Evolutionary conservation across 1,284 basidiomycete genomes (phyloP), one percentile per base, ranked within the genome.

Genomic region (Hypsizygus ulmarius): DNA sequence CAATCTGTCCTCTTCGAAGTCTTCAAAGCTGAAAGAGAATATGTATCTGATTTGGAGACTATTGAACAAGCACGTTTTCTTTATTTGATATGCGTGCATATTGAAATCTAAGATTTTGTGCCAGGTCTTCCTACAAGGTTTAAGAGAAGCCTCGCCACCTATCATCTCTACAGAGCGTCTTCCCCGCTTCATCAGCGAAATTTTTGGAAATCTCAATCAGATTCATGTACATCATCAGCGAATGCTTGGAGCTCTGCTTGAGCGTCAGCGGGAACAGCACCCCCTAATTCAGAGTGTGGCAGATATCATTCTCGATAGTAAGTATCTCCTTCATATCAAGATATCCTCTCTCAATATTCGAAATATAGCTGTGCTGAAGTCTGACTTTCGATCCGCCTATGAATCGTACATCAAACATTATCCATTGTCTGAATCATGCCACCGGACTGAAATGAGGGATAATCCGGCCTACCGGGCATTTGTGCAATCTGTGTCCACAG

Each of bases 371-470:
- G 67, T 67, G 3, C 61, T 77, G 27, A 67, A 62, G 52, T 54
- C 59, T 21, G 69, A 73, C 35, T 89, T 87, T 61, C 78, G 78
- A 32, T 63, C 68, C 6, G 78, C 77, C 7, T 91, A 91, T 54
- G 87, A 90, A 54, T 71, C 72, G 0, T 91, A 91, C 63, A 88
- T 91, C 64, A 87, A 90, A 59, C 84, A 91, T 54, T 91, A 91
- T 53, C 90, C 90, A 2, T 72, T 92, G 34, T 79, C 90, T 1
- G 87, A 92, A 59, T 85, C 87, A 10, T 75, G 75, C 27, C 88
- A 93, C 58, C 82, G 84, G 37, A 77, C 80, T 27, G 88, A 93
- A 61, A 71, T 86, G 28, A 79, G 75, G 44, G 70, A 70, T 12
- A 93, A 90, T 62, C 65, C 71, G 8, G 68, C 64, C 1, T 93